Evolutionary conservation across 176 grass and related monocot genomes (phyloP), one percentile per base, ranked within the genome.

Genomic region (Aegilops umbellulata): DNA sequence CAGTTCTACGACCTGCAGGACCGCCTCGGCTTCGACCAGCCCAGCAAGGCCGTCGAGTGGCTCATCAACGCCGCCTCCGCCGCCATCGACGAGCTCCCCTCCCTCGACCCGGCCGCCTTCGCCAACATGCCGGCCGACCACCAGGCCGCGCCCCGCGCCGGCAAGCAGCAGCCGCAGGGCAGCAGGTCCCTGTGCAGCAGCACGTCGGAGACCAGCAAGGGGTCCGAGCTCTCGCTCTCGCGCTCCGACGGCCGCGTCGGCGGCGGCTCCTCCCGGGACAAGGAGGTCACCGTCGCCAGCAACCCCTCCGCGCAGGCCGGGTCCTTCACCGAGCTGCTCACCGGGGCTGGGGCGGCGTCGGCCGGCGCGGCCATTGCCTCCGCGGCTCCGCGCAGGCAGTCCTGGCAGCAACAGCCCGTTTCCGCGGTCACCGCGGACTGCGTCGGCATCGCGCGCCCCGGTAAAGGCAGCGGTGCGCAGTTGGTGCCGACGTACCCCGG

Each of bases 1-100:
- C 92, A 94, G 83, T 94, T 97, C 90, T 97, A 97, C 77, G 95
- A 97, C 82, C 82, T 97, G 80, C 95, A 97, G 83, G 95, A 94
- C 60, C 95, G 95, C 27, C 90, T 97, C 14, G 95, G 95, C 35
- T 91, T 80, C 76, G 92, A 97, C 88, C 95, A 94, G 84, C 92
- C 95, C 3, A 97, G 95, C 88, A 97, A 97, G 80, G 95, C 92
- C 76, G 87, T 97, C 81, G 92, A 97, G 35, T 97, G 94, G 94
- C 92, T 97, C 84, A 87, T 97, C 80, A 90, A 97, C 80, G 90
- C 90, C n/a, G 94, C 94, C 49, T 3, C 88, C 41, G 30, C 77
- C 60, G 88, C 92, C 77, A 97, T 97, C 84, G 92, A 97, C 19
- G 77, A 86, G 61, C 90, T 97, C 25, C 94, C 94, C 8, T 36